phyloP scores from a whole-genome alignment of 1,284 basidiomycete genomes.

The Trichosporon sp. region DNA sequence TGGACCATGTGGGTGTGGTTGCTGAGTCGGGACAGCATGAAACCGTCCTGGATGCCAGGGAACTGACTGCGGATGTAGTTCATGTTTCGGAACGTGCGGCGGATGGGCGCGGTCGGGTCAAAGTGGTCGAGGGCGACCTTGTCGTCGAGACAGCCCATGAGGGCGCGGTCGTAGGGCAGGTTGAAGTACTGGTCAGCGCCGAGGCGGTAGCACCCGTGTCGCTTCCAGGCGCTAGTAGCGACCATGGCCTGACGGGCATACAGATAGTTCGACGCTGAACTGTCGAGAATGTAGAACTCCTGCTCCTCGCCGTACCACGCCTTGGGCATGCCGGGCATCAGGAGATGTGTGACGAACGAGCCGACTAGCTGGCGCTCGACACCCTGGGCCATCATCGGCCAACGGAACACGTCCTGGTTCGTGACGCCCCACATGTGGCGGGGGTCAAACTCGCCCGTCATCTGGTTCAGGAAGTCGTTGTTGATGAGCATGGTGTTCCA shows the following conservation, averaged over 20 bases:
- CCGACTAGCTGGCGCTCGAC: constrained; percentile 68
- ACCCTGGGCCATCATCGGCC: constrained; percentile 79
- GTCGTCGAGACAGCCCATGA: constrained; percentile 75
- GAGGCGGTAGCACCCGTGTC: constrained; percentile 81
- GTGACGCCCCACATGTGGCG: constrained; percentile 81
- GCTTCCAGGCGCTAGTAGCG: constrained; percentile 76
- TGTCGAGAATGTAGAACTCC: constrained; percentile 74
- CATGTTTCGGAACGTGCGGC: constrained; percentile 69
- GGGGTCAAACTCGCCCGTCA: constrained; percentile 66
- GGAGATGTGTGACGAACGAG: constrained; percentile 68
- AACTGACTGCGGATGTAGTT: constrained; percentile 64
- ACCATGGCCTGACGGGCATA: constrained; percentile 83
- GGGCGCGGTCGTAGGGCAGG: constrained; percentile 70
- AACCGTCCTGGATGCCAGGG: constrained; percentile 75
- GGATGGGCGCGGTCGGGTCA: constrained; percentile 75
- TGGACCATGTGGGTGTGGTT: constrained; percentile 75
- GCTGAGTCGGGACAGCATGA: constrained; percentile 67
- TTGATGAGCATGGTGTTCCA: constrained; percentile 86
- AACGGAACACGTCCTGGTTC: constrained; percentile 89
- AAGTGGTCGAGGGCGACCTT: constrained; percentile 90
- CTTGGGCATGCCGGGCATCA: constrained; percentile 81
- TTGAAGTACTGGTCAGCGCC: constrained; percentile 87
- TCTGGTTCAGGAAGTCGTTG: constrained; percentile 76
- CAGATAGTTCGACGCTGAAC: constrained; percentile 77
- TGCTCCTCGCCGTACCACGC: constrained; percentile 88